These are phyloP conservation scores for Scheffersomyces stipitis DNA, from an alignment of 805 yeast species.

Conservation along the genomic window DNA sequence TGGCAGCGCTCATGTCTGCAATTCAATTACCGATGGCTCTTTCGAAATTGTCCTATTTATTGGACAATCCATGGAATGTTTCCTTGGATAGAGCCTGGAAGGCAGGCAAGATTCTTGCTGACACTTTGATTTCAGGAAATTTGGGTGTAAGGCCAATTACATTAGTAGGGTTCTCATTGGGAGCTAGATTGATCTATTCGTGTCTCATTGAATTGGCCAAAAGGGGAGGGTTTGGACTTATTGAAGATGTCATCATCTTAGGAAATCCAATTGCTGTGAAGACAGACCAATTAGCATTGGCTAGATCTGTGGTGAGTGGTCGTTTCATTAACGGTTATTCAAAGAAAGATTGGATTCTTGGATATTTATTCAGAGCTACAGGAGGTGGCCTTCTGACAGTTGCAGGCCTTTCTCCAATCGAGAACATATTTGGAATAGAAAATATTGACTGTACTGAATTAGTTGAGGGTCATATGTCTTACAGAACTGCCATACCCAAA, in stretches of 20 bases:
- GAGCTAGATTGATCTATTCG: conserved; percentile 88
- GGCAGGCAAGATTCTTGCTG: conserved; percentile 89
- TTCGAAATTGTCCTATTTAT: conserved; percentile 80
- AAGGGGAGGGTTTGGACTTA: conserved; percentile 80
- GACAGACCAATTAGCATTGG: conserved; percentile 72
- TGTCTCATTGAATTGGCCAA: conserved; percentile 85
- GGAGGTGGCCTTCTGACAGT: conserved; percentile 92
- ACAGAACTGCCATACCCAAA: conserved; percentile 89
- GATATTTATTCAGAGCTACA: conserved; percentile 92
- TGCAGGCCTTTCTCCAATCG: conserved; percentile 82
- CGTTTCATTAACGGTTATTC: conserved; percentile 88
- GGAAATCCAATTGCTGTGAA: conserved; percentile 87
- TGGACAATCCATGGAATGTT: conserved; percentile 98
- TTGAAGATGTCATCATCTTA: conserved; percentile 83
- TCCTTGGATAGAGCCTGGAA: conserved; percentile 97
- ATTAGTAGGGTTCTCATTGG: conserved; percentile 88
- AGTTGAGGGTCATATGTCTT: conserved; percentile 97
- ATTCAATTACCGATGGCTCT: conserved; percentile 90
- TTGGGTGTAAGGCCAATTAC: conserved; percentile 92
- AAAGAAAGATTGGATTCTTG: conserved; percentile 92
- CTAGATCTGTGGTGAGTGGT: conserved; percentile 86
- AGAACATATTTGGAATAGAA: conserved; percentile 62
- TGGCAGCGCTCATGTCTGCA: conserved; percentile 89
- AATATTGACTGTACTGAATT: conserved; percentile 83
- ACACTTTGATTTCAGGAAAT: conserved; percentile 81